These are phyloP conservation scores for Mallotus japonicus DNA, from an alignment of 441 rosid species.

Conservation along the genomic window DNA sequence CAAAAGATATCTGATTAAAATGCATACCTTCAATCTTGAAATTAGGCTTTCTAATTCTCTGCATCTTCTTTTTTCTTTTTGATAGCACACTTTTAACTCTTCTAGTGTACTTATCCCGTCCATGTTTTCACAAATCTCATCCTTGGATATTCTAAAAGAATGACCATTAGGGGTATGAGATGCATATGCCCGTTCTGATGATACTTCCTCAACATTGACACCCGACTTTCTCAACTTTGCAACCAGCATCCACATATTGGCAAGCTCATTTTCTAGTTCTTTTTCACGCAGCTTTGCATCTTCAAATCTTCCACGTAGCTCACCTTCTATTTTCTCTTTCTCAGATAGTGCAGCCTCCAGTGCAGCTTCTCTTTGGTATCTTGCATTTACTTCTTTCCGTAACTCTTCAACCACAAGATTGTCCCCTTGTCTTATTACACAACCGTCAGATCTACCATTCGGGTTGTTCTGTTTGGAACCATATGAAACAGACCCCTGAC, in stretches of 20 bases:
- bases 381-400: constrained; percentile 42
- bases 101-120: constrained; percentile 32
- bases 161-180: constrained; percentile 28
- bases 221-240: constrained; percentile 48
- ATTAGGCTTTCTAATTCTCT: constrained; percentile 48
- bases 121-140: constrained; percentile 29
- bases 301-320: constrained; percentile 43
- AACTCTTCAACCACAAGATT: constrained; percentile 39
- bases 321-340: constrained; percentile 41
- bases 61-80: constrained; percentile 50
- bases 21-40: constrained; percentile 55
- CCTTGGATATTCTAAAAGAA: constrained; percentile 27
- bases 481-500: constrained; percentile 32
- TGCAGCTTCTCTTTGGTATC: constrained; percentile 45
- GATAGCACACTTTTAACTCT: constrained; percentile 37
- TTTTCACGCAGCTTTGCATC: constrained; percentile 54
- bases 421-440: constrained; percentile 33
- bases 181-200: constrained; percentile 20
- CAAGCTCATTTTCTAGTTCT: constrained; percentile 61
- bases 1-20: neutral
- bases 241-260: constrained; percentile 60
- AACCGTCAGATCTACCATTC: constrained; percentile 31
- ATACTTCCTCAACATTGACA: constrained; percentile 26
- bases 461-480: constrained; percentile 34
- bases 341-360: constrained; percentile 40